These are phyloP conservation scores for Fusarium buxicola DNA, from an alignment of 2,329 filamentous ascomycete species.

Conservation along the genomic window DNA sequence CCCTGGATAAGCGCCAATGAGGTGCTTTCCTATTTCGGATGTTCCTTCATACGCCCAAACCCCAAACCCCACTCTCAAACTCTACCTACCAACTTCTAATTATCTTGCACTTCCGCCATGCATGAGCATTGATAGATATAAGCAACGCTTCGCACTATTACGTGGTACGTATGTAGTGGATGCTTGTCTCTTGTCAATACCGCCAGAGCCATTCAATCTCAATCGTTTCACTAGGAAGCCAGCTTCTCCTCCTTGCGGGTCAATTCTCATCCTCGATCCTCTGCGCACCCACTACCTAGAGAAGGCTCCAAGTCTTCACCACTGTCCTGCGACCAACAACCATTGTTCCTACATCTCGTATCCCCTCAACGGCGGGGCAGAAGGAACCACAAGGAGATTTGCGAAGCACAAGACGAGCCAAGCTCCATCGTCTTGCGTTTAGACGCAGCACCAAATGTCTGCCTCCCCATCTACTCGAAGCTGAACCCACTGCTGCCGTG, in stretches of 20 bases:
- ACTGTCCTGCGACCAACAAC: neutral
- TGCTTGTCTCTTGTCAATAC: neutral
- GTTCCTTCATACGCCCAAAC: neutral
- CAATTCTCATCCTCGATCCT: constrained; percentile 3
- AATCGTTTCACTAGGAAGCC: constrained; percentile 8
- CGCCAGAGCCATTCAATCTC: neutral
- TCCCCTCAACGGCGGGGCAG: constrained; percentile 19
- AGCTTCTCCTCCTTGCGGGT: constrained; percentile 8
- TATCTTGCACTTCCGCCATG: neutral
- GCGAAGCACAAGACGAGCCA: constrained; percentile 11
- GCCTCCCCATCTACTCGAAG: constrained; percentile 9
- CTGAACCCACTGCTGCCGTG: constrained; percentile 1
- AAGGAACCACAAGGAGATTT: constrained; percentile 14
- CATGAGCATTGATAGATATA: neutral
- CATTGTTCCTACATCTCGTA: constrained; percentile 17
- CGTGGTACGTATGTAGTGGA: neutral
- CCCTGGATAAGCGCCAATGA: constrained; percentile 1
- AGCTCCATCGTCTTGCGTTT: constrained; percentile 8
- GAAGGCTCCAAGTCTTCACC: constrained; percentile 4
- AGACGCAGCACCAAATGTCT: neutral
- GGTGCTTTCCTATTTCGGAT: constrained; percentile 14
- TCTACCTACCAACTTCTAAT: constrained; percentile 4
- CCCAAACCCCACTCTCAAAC: constrained; percentile 7
- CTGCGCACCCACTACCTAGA: constrained; percentile 11
- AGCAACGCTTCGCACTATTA: neutral